Base-by-base conservation (phyloP, 2,329 filamentous ascomycete genomes). In the Aspergillaceae sp. region DNA sequence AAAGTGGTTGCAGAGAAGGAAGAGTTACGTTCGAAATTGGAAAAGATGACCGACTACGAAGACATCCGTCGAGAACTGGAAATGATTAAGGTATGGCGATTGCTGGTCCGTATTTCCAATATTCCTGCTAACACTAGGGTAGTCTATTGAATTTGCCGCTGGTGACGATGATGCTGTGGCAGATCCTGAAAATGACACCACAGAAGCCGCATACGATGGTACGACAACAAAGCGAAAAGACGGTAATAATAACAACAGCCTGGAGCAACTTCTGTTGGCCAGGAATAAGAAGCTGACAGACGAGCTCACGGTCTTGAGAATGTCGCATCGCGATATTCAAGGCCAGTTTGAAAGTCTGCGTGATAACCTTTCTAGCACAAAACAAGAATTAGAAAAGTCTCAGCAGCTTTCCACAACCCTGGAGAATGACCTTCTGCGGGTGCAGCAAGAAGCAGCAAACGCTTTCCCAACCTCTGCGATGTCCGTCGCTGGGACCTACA, bases 231-330 rank as follows among this genome's bases (percentile, higher is more conserved):
- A 81, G 61, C 70, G 72, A 42, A 86, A 85, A 55, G 82, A 85
- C 3, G 50, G 48, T 10, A 49, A 49, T 4, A 58, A 56, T 36
- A 62, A 61, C 38, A 88, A 94, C 56, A 89, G 84, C 1, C 71
- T 98, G 7, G 92, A 98, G 67, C 90, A 95, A 68, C 79, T 98
- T 29, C 75, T 98, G 4, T 74, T 98, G 44, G 85, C 88, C 7
- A 82, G 92, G 40, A 98, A 98, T 74, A 98, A 97, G 73, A 98
- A 97, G 70, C 75, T 98, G 34, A 84, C 85, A 56, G 90, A 96
- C 59, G 92, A 98, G 65, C 78, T 97, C 52, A 96, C 92, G 2
- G 80, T 97, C 35, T 74, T 98, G 40, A 82, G 92, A 36, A 88
- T 98, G 3, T 96, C 92, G 0, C 90, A 97, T 62, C 87, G 94